These are phyloP conservation scores for Trichoderma sp. DNA, from an alignment of 2,329 filamentous ascomycete genomes.

Conservation along the genomic window DNA sequence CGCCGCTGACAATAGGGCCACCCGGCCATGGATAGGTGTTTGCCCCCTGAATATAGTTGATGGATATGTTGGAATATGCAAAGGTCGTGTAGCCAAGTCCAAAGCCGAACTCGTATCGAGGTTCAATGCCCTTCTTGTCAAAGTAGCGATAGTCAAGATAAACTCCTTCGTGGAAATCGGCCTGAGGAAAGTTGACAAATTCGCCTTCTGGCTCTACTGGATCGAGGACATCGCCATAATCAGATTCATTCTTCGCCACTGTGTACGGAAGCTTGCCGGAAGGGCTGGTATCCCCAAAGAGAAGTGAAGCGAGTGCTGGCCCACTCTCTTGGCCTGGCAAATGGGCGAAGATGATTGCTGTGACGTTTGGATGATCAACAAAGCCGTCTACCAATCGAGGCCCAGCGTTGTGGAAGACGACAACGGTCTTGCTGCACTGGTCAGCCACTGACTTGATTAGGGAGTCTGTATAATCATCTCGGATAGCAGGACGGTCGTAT, in stretches of 20 bases:
- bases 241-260: constrained; percentile 55
- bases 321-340: constrained; percentile 66
- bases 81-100: constrained; percentile 60
- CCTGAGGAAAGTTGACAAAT: constrained; percentile 54
- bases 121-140: constrained; percentile 48
- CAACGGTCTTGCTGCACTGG: constrained; percentile 62
- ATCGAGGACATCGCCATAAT: constrained; percentile 52
- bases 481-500: constrained; percentile 60
- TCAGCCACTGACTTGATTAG: constrained; percentile 59
- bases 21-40: constrained; percentile 40
- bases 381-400: constrained; percentile 61
- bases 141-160: constrained; percentile 59
- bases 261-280: constrained; percentile 65
- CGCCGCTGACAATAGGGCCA: constrained; percentile 44
- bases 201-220: constrained; percentile 49
- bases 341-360: constrained; percentile 64
- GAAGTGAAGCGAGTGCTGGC: constrained; percentile 52
- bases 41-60: constrained; percentile 31
- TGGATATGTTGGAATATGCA: constrained; percentile 44
- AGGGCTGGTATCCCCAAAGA: constrained; percentile 59
- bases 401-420: constrained; percentile 66
- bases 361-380: constrained; percentile 64
- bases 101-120: constrained; percentile 58
- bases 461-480: constrained; percentile 65
- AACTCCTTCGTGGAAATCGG: constrained; percentile 53